phyloP scores from a whole-genome alignment of 495 filamentous ascomycete species.

The Neurospora sp. region DNA sequence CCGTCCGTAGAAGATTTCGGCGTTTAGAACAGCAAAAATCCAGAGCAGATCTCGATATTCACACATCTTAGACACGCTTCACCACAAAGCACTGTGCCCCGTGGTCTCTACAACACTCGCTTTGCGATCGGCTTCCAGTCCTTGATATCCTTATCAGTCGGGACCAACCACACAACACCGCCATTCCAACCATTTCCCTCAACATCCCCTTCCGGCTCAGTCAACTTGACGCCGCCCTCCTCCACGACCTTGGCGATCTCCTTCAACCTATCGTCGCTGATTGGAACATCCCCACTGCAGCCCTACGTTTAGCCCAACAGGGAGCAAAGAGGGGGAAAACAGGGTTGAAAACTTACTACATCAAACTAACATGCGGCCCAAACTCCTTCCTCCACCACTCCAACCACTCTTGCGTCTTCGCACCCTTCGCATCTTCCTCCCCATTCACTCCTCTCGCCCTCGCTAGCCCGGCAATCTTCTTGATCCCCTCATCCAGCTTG shows the following conservation, averaged over 20 bases:
- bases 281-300: constrained; percentile 14
- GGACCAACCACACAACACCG: constrained; percentile 24
- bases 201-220: neutral
- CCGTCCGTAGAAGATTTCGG: neutral
- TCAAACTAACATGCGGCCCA: constrained; percentile 23
- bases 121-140: constrained; percentile 23
- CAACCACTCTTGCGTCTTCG: constrained; percentile 18
- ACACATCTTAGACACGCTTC: neutral
- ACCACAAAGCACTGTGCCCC: neutral
- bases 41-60: neutral
- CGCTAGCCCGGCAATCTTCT: constrained; percentile 10
- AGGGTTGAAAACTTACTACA: constrained; percentile 16
- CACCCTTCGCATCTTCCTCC: constrained; percentile 1
- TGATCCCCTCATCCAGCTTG: constrained; percentile 6
- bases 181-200: constrained; percentile 17
- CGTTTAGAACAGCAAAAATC: neutral
- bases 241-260: constrained; percentile 10
- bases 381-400: constrained; percentile 13
- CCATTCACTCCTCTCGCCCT: constrained; percentile 14
- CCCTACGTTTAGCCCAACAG: neutral
- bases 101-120: constrained; percentile 6
- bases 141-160: constrained; percentile 15
- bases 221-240: constrained; percentile 14
- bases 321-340: neutral
- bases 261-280: constrained; percentile 9